Percentiles rank a stretch among this genome's conserved stretches.
Evolutionary conservation across 768 basidiomycete genomes (phyloP).

Genomic region (Suillus brevipes): DNA sequence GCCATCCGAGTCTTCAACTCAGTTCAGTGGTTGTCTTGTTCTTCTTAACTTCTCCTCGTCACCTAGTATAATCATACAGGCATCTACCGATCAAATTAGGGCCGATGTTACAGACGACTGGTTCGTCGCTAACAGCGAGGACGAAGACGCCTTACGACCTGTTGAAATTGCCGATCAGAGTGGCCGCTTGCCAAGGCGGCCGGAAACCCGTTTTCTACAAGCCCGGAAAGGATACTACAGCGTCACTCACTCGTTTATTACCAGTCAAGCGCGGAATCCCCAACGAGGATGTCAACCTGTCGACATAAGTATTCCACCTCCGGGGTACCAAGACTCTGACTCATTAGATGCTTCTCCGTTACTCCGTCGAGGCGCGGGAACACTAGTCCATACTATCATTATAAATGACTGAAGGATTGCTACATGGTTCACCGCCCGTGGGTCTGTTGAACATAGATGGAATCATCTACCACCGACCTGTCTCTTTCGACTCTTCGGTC

Average conservation of each 20-base stretch:
- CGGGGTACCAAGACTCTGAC: background rate
- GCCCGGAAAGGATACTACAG: background rate
- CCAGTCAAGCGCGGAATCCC: constrained; percentile 17
- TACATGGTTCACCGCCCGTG: background rate
- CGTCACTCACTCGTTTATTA: constrained; percentile 15
- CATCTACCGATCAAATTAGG: constrained; percentile 5
- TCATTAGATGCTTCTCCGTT: constrained; percentile 13
- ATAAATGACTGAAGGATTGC: background rate
- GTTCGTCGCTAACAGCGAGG: constrained; percentile 52
- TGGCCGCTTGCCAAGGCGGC: background rate
- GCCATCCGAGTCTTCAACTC: no score
- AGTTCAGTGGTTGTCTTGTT: no score
- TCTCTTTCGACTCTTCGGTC: background rate
- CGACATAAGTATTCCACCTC: constrained; percentile 21
- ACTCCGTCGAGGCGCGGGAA: constrained; percentile 5
- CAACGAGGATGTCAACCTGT: constrained; percentile 6
- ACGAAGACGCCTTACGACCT: constrained; percentile 25
- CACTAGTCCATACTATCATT: background rate
- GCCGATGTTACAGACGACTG: constrained; percentile 32
- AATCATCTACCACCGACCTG: background rate
- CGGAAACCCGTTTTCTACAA: background rate
- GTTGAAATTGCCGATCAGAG: background rate
- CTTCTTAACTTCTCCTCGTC: background rate
- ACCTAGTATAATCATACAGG: background rate
- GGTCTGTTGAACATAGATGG: background rate